Evolutionary conservation across 164 flowering plant genomes (phyloP), one percentile per base, ranked within the genome.

Genomic region (Liriodendron chinense): DNA sequence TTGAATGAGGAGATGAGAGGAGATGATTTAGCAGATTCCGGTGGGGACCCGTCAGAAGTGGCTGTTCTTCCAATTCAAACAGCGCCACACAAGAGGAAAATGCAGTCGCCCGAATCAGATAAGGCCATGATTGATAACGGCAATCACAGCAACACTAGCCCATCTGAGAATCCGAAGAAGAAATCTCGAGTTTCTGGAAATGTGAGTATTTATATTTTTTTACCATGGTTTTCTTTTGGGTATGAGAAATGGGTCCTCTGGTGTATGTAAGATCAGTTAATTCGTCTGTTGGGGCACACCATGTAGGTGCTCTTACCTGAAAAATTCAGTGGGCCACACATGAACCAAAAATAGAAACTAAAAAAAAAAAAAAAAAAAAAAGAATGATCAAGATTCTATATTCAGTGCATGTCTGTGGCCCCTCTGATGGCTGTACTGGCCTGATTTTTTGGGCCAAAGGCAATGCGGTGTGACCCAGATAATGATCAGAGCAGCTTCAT

Each of bases 111-210:
- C n/a, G 68, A 16, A 23, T 63, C 61, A 2, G 79, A 77, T 34
- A 21, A 72, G 3, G 16, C 48, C 2, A 5, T 18, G 20, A 75
- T 77, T 12, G 81, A 78, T 7, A 78, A 80, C 62, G 43, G n/a
- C 69, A 53, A 61, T n/a, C n/a, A n/a, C 67, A 57, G 47, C 74
- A 69, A 71, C 47, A 70, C 47, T 18, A 61, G 13, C 61, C 63
- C 69, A 21, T 14, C 74, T 0, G 83, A 86, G 69, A 78, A 57
- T 64, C 80, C 87, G 0, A 88, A 78, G 84, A 92, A 93, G 85
- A 84, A 88, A 77, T 16, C 86, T 43, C 83, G 83, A 13, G 75
- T n/a, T n/a, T n/a, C n/a, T n/a, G n/a, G n/a, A n/a, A n/a, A n/a
- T n/a, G n/a, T 91, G 66, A 87, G 91, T 85, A 70, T 20, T n/a